phyloP scores from a whole-genome alignment of 2,329 filamentous ascomycete species.

The Ophiostoma montium region DNA sequence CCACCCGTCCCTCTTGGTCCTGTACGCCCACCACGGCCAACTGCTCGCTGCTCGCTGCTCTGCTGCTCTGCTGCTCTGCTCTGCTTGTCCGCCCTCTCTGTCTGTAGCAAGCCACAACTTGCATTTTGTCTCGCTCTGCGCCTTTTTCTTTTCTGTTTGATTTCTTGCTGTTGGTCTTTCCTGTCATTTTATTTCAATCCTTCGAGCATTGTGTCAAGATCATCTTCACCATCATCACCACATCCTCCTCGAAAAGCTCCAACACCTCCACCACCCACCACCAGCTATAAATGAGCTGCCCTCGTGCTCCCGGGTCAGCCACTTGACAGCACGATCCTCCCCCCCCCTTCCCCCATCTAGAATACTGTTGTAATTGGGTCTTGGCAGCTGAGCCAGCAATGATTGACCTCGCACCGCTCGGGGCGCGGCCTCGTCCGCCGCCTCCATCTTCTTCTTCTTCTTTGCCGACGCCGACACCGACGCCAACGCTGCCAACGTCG shows the following conservation, averaged over 20 bases:
- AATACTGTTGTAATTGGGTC: not conserved
- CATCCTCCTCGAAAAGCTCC: too few relatives aligned
- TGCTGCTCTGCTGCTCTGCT: not conserved
- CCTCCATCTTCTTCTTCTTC: not conserved
- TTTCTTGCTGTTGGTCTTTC: not conserved
- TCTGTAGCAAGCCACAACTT: slow-evolving; percentile 8
- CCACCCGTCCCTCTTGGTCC: not conserved
- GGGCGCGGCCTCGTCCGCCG: slow-evolving; percentile 1
- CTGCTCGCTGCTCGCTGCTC: not conserved
- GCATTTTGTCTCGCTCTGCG: slow-evolving; percentile 6
- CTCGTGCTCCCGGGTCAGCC: not conserved
- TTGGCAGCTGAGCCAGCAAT: not conserved
- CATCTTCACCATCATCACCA: not conserved
- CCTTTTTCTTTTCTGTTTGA: not conserved
- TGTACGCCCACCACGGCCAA: slow-evolving; percentile 5
- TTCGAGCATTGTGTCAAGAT: not conserved
- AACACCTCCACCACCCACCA: not conserved
- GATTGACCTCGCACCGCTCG: slow-evolving; percentile 9
- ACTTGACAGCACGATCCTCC: not conserved
- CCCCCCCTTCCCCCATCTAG: too few relatives aligned
- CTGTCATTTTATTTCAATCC: not conserved
- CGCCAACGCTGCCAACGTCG: not conserved
- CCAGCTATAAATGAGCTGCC: not conserved
- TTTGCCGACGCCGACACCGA: not conserved
- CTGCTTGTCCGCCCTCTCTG: not conserved